phyloP scores from a whole-genome alignment of 257 asterid species.

The Nicotiana benthamiana region DNA sequence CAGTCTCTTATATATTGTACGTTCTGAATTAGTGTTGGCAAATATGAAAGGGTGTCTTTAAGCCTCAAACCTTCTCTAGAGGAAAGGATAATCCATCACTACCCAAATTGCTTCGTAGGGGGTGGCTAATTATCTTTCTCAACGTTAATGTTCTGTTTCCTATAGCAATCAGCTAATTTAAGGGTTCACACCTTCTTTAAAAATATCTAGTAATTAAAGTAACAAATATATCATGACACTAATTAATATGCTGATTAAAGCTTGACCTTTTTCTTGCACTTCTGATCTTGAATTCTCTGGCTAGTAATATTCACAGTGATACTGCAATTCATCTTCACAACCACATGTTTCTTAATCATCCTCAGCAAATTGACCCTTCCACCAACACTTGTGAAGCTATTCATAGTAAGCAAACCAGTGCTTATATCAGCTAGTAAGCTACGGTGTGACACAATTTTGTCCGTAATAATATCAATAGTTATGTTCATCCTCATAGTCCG shows the following conservation, averaged over 20 bases:
- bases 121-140: constrained; percentile 5
- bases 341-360: constrained; percentile 40
- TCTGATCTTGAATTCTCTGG: constrained; percentile 43
- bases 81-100: background rate
- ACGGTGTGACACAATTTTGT: constrained; percentile 40
- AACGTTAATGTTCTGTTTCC: background rate
- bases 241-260: constrained; percentile 13
- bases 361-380: constrained; percentile 52
- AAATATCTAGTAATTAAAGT: too few species aligned
- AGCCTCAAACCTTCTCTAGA: too few species aligned
- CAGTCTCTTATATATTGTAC: too few species aligned
- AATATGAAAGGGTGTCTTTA: too few species aligned
- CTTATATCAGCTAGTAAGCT: constrained; percentile 33
- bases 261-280: constrained; percentile 48
- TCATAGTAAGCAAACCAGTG: constrained; percentile 40
- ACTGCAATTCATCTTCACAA: constrained; percentile 70
- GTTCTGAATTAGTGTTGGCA: too few species aligned
- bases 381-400: constrained; percentile 47
- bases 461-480: constrained; percentile 52
- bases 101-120: background rate
- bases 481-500: constrained; percentile 68
- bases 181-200: too few species aligned
- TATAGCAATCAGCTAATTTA: background rate
- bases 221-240: background rate
- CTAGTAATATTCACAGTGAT: constrained; percentile 41